phyloP scores from a whole-genome alignment of 192 early-diverging fungal species.

The Rhizoclosmatium sp. region DNA sequence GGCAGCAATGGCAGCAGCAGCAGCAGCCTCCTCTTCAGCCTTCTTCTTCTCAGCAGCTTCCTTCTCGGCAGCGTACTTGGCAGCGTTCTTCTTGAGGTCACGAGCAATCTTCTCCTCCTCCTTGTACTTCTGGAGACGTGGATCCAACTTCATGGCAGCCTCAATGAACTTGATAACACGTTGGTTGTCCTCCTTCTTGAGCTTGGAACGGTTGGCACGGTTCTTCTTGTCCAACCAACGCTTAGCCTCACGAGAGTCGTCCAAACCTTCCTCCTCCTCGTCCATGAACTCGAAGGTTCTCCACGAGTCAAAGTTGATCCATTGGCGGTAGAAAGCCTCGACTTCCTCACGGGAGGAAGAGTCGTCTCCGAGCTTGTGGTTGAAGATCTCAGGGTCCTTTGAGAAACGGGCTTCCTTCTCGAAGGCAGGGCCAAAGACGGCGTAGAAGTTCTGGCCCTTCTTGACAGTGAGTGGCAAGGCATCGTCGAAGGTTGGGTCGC shows the following conservation, averaged over 20 bases:
- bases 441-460: conserved; percentile 85
- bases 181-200: conserved; percentile 98
- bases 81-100: conserved; percentile 90
- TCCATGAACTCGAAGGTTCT: conserved; percentile 97
- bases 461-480: conserved; percentile 72
- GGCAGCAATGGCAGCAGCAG: conserved; percentile 65
- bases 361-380: conserved; percentile 70
- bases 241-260: conserved; percentile 94
- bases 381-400: conserved; percentile 79
- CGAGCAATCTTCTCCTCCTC: conserved; percentile 90
- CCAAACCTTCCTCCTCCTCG: conserved; percentile 92
- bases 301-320: conserved; percentile 93
- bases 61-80: conserved; percentile 70
- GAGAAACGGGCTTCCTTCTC: conserved; percentile 93
- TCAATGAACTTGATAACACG: conserved; percentile 88
- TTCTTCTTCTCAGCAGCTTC: conserved; percentile 57
- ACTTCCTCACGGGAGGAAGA: conserved; percentile 70
- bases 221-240: conserved; percentile 96
- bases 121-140: conserved; percentile 89
- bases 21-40: conserved; percentile 67
- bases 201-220: conserved; percentile 85
- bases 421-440: conserved; percentile 76
- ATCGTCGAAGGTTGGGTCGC: conserved; percentile 85
- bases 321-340: conserved; percentile 78
- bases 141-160: conserved; percentile 83